Conservation (phyloP, 129 eudicot genomes). For the Ambrosia artemisiifolia region DNA sequence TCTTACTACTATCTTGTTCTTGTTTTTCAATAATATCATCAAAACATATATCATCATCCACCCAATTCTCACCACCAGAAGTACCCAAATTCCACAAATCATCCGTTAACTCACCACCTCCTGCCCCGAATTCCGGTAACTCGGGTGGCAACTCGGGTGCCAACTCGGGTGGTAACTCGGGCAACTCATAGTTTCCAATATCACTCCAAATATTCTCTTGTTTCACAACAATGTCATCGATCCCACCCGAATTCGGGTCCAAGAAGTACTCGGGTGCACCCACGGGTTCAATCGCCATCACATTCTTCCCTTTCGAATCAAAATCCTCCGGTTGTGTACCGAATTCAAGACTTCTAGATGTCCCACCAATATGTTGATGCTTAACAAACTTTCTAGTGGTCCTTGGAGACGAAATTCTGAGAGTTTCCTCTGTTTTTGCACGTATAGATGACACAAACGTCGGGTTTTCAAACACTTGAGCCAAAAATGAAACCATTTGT, state of each 20-base stretch:
- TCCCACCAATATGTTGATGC: slow-evolving; percentile 38
- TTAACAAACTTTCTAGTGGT: slow-evolving; percentile 44
- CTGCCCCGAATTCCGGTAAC: slow-evolving; percentile 28
- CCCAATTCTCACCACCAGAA: slow-evolving; percentile 47
- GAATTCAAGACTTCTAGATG: neutral
- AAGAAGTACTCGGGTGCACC: slow-evolving; percentile 33
- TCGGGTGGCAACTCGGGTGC: neutral
- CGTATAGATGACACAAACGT: slow-evolving; percentile 9
- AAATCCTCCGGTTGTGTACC: slow-evolving; percentile 18
- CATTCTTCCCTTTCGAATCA: slow-evolving; percentile 38
- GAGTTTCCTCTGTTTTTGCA: slow-evolving; percentile 31
- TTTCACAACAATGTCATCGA: slow-evolving; percentile 34
- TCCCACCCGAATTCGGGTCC: slow-evolving; percentile 30
- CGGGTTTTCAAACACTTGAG: slow-evolving; percentile 58
- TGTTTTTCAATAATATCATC: slow-evolving; percentile 9
- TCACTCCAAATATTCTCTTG: slow-evolving; percentile 59
- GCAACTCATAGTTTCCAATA: slow-evolving; percentile 42
- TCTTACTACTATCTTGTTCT: slow-evolving; percentile 4
- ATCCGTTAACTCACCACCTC: slow-evolving; percentile 39
- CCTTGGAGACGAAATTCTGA: slow-evolving; percentile 37
- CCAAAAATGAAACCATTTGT: slow-evolving; percentile 77
- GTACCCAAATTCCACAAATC: slow-evolving; percentile 58
- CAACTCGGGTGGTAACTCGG: slow-evolving; percentile 26
- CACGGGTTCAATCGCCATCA: slow-evolving; percentile 19
- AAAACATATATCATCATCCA: slow-evolving; percentile 34